Percentiles rank a stretch among this genome's conserved stretches.
Evolutionary conservation across 345 rosid species (phyloP).

Genomic region (Fremontodendron californicum): DNA sequence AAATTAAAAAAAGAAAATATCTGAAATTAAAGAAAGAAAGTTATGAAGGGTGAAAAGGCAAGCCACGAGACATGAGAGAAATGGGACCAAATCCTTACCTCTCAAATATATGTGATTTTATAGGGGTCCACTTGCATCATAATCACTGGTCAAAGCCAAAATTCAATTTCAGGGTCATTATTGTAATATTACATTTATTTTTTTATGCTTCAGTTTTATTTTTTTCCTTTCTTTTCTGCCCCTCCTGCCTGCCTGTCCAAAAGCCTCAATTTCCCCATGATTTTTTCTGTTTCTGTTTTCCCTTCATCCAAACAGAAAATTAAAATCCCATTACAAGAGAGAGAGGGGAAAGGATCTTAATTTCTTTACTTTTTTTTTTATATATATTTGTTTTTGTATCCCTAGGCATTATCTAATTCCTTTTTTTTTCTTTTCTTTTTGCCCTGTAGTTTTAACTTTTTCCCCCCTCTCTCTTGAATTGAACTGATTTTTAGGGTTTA

Average conservation of each 20-base stretch:
- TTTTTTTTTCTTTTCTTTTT: background rate
- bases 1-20: too few relatives aligned
- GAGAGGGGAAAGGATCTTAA: background rate
- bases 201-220: background rate
- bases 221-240: too few relatives aligned
- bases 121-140: background rate
- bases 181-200: background rate
- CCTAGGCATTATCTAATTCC: background rate
- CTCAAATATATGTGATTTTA: background rate
- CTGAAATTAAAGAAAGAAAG: too few relatives aligned
- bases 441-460: too few relatives aligned
- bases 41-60: too few relatives aligned
- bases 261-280: background rate
- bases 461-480: background rate
- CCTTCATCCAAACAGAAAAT: too few relatives aligned
- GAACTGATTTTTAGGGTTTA: conserved; percentile 33
- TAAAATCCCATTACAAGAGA: background rate
- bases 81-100: background rate
- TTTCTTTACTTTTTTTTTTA: background rate
- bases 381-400: background rate
- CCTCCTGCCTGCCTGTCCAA: background rate
- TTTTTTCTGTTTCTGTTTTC: conserved; percentile 3
- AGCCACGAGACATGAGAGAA: background rate
- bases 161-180: background rate
- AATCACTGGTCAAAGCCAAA: background rate